Evolutionary conservation across 2,329 filamentous ascomycete species (phyloP).

Genomic region (Aspergillus sp.): DNA sequence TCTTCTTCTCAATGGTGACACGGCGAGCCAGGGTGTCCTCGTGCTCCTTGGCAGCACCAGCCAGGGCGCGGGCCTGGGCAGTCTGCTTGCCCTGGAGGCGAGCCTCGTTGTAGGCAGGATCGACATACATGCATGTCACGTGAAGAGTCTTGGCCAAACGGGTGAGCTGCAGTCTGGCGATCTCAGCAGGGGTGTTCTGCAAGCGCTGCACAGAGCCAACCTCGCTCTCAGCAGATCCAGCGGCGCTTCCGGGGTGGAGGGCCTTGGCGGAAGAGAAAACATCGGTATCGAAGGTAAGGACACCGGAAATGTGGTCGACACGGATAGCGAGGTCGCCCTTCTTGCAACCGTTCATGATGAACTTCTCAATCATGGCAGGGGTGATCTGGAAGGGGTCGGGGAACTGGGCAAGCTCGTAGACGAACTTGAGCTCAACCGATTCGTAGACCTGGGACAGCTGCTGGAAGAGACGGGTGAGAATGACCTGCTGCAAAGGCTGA

Average conservation of each 20-base stretch:
- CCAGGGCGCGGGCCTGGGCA: conserved; percentile 75
- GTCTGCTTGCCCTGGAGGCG: conserved; percentile 73
- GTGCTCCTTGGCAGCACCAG: conserved; percentile 89
- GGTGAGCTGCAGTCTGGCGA: conserved; percentile 89
- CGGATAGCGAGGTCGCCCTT: conserved; percentile 97
- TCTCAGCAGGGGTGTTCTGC: conserved; percentile 96
- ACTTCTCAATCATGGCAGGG: conserved; percentile 92
- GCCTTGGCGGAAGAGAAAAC: conserved; percentile 97
- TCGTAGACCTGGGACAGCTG: conserved; percentile 98
- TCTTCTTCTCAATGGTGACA: conserved; percentile 91
- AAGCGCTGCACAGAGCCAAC: conserved; percentile 83
- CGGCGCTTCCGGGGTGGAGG: conserved; percentile 73
- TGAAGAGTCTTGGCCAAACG: conserved; percentile 87
- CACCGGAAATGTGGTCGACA: conserved; percentile 90
- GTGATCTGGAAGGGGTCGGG: conserved; percentile 93
- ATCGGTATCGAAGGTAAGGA: conserved; percentile 95
- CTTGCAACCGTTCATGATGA: conserved; percentile 99
- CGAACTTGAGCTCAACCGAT: conserved; percentile 89
- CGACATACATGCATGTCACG: conserved; percentile 92
- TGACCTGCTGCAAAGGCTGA: conserved; percentile 92
- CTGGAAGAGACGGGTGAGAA: conserved; percentile 96
- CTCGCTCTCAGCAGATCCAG: conserved; percentile 84
- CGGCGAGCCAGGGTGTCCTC: conserved; percentile 78
- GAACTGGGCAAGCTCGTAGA: conserved; percentile 90
- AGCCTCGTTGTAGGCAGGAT: conserved; percentile 79